phyloP scores from a whole-genome alignment of 129 eudicot species.

The Artemisia tridentata region DNA sequence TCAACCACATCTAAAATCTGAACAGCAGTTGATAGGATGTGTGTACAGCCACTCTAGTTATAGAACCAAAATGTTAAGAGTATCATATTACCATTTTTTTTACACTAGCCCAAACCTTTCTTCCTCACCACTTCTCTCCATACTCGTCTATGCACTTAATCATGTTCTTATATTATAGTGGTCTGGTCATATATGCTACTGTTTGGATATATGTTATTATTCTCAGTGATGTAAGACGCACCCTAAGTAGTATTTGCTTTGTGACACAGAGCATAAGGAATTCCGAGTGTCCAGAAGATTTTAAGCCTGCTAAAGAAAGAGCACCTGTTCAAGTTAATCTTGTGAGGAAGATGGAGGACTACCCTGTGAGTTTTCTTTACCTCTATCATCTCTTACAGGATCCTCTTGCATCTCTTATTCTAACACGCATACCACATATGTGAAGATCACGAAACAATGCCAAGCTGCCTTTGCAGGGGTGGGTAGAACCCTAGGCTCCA shows the following conservation, averaged over 20 bases:
- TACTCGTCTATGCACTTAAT: too few relatives aligned
- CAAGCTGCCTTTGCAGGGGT: slow-evolving; percentile 56
- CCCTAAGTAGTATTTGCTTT: neutral
- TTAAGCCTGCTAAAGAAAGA: slow-evolving; percentile 59
- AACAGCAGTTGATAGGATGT: too few relatives aligned
- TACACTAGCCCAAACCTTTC: too few relatives aligned
- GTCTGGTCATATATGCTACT: neutral
- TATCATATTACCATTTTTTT: too few relatives aligned
- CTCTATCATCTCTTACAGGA: neutral
- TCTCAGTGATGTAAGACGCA: too few relatives aligned
- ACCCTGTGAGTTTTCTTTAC: slow-evolving; percentile 41
- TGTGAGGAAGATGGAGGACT: slow-evolving; percentile 61
- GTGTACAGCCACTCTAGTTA: too few relatives aligned
- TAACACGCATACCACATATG: neutral
- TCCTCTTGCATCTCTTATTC: neutral
- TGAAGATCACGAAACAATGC: slow-evolving; percentile 49
- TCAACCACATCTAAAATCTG: too few relatives aligned
- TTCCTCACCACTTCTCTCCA: too few relatives aligned
- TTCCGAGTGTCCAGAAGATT: slow-evolving; percentile 80
- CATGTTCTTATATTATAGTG: neutral
- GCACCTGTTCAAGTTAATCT: slow-evolving; percentile 57
- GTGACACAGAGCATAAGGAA: slow-evolving; percentile 66
- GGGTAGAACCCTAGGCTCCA: slow-evolving; percentile 65
- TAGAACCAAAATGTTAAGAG: too few relatives aligned
- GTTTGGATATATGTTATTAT: too few relatives aligned